These are phyloP conservation scores for Globisporangium lucens DNA, from an alignment of 352 stramenopile genomes.

Conservation along the genomic window DNA sequence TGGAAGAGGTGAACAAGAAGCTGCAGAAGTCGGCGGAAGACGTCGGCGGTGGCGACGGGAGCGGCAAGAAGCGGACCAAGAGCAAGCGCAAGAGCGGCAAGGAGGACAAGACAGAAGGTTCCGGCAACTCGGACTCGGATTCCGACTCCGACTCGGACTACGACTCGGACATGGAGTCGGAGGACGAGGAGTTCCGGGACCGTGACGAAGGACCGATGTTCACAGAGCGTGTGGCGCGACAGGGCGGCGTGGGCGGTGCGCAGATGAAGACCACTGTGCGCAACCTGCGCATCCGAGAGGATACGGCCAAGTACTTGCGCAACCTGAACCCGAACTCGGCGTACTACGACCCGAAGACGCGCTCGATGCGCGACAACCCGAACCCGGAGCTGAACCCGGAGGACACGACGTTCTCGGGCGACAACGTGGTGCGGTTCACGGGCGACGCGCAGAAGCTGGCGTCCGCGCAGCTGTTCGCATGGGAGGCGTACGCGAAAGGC, in stretches of 20 bases:
- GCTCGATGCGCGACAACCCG: conserved; percentile 98
- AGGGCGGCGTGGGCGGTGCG: conserved; percentile 95
- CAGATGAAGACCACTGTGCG: conserved; percentile 98
- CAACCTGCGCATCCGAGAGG: conserved; percentile 98
- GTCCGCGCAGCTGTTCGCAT: conserved; percentile 95
- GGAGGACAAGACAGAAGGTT: conserved; percentile 18
- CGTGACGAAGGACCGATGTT: conserved; percentile 93
- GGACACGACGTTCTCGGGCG: conserved; percentile 92
- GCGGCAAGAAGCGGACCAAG: conserved; percentile 32
- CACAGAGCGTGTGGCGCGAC: conserved; percentile 90
- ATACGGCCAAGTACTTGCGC: conserved; percentile 99
- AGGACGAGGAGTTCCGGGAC: conserved; percentile 90
- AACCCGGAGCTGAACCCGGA: conserved; percentile 93
- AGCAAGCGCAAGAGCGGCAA: conserved; percentile 24
- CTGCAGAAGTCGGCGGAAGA: conserved; percentile 31
- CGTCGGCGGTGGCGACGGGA: conserved; percentile 20
- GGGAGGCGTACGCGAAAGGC: conserved; percentile 91
- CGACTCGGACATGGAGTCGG: conserved; percentile 85
- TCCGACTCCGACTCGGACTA: conserved; percentile 91
- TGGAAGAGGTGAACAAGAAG: conserved; percentile 78
- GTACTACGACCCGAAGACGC: conserved; percentile 99
- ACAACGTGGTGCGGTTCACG: conserved; percentile 94
- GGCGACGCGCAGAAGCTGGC: conserved; percentile 93
- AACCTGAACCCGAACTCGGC: conserved; percentile 98
- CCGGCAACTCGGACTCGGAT: conserved; percentile 30